A percentile compares a stretch with the other conserved stretches of the same genome.
phyloP scores from a whole-genome alignment of 2,329 filamentous ascomycete genomes.

The Fusarium sulawesiense region DNA sequence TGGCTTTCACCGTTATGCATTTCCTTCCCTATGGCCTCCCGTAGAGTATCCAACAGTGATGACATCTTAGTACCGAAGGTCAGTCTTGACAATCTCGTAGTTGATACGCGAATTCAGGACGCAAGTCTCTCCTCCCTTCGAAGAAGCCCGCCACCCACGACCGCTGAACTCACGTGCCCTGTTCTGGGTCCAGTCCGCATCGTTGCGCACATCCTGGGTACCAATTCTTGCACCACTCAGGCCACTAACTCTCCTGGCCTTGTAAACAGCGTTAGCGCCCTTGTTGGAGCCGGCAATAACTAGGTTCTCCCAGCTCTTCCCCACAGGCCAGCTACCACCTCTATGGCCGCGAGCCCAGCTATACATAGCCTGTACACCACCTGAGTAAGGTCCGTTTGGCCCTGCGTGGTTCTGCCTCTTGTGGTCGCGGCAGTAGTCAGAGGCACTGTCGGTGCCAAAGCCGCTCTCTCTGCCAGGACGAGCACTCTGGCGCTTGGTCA shows the following conservation, averaged over 20 bases:
- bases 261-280: neutral
- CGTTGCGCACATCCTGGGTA: neutral
- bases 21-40: rapidly evolving
- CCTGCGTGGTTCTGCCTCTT: neutral
- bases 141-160: neutral
- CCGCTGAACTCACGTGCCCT: neutral
- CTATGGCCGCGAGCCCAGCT: neutral
- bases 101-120: rapidly evolving
- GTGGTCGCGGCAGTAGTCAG: neutral
- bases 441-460: neutral
- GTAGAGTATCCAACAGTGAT: too few species aligned
- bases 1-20: rapidly evolving
- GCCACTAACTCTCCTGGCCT: rapidly evolving
- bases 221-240: neutral
- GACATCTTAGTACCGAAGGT: neutral
- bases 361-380: neutral
- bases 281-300: neutral
- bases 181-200: neutral
- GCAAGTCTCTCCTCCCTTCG: neutral
- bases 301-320: neutral
- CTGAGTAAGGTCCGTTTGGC: neutral
- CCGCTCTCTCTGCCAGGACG: neutral
- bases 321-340: neutral
- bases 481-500: neutral
- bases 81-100: neutral